Percentiles rank a stretch among this genome's conserved stretches.
Evolutionary conservation across 257 asterid genomes (phyloP).

Genomic region (Penstemon davidsonii): DNA sequence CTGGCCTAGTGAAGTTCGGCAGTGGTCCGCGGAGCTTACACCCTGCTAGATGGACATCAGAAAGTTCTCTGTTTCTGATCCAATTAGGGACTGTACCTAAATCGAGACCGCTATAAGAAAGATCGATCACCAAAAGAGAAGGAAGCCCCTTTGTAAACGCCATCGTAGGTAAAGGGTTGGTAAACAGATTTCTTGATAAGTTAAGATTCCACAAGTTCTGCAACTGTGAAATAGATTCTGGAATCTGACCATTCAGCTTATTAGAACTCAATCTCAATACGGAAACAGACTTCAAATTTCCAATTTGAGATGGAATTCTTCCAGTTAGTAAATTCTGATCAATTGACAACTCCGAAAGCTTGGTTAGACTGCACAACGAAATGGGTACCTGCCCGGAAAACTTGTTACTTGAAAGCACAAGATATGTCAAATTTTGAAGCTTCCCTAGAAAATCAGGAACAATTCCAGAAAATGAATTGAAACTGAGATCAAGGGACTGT

Average conservation of each 20-base stretch:
- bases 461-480: slow-evolving; percentile 60
- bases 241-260: slow-evolving; percentile 70
- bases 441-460: slow-evolving; percentile 64
- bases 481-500: slow-evolving; percentile 68
- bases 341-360: slow-evolving; percentile 66
- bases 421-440: slow-evolving; percentile 52
- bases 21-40: slow-evolving; percentile 69
- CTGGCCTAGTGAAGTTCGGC: slow-evolving; percentile 74
- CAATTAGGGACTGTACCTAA: slow-evolving; percentile 70
- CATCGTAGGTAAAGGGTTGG: slow-evolving; percentile 60
- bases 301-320: slow-evolving; percentile 59
- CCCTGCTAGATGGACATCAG: slow-evolving; percentile 69
- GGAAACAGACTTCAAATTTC: slow-evolving; percentile 61
- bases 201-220: slow-evolving; percentile 78
- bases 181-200: slow-evolving; percentile 61
- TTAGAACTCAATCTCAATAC: slow-evolving; percentile 62
- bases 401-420: slow-evolving; percentile 61
- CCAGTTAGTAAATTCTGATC: slow-evolving; percentile 72
- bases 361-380: slow-evolving; percentile 44
- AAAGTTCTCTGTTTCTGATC: slow-evolving; percentile 67
- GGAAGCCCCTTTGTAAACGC: slow-evolving; percentile 59
- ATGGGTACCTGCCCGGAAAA: slow-evolving; percentile 69
- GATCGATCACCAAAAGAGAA: slow-evolving; percentile 66
- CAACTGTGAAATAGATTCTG: slow-evolving; percentile 60
- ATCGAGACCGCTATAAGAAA: slow-evolving; percentile 65